phyloP scores from a whole-genome alignment of 2,329 filamentous ascomycete genomes.

The Hypoxylon sp. region DNA sequence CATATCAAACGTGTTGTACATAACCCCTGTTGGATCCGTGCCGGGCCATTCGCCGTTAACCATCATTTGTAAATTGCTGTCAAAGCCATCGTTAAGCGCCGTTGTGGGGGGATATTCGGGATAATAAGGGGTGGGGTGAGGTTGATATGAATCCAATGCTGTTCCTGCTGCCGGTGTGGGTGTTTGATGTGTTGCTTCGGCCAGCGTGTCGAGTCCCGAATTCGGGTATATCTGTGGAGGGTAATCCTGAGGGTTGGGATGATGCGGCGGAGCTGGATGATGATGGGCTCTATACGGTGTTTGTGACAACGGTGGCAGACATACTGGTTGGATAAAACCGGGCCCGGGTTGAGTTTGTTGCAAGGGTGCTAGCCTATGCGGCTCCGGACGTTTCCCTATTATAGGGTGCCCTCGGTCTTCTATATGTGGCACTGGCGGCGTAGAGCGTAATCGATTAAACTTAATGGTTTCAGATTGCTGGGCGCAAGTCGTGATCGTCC shows the following conservation, averaged over 20 bases:
- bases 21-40: slow-evolving; percentile 45
- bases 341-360: slow-evolving; percentile 46
- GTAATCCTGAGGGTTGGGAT: slow-evolving; percentile 34
- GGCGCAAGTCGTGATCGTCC: slow-evolving; percentile 40
- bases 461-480: slow-evolving; percentile 41
- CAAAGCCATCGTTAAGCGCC: slow-evolving; percentile 61
- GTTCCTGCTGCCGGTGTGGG: slow-evolving; percentile 32
- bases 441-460: slow-evolving; percentile 45
- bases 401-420: slow-evolving; percentile 30
- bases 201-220: slow-evolving; percentile 60
- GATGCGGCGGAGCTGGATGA: slow-evolving; percentile 39
- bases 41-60: slow-evolving; percentile 57
- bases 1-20: slow-evolving; percentile 48
- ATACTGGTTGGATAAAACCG: slow-evolving; percentile 50
- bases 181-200: slow-evolving; percentile 59
- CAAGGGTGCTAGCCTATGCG: slow-evolving; percentile 48
- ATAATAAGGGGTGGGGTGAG: slow-evolving; percentile 46
- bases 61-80: slow-evolving; percentile 62
- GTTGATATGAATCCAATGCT: slow-evolving; percentile 43
- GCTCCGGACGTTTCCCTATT: slow-evolving; percentile 40
- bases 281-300: slow-evolving; percentile 48
- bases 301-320: slow-evolving; percentile 50
- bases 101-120: slow-evolving; percentile 43
- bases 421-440: slow-evolving; percentile 36
- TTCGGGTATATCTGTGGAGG: slow-evolving; percentile 48